Evolutionary conservation across 2,329 filamentous ascomycete genomes (phyloP), one percentile per base, ranked within the genome.

Genomic region (Epichloe sylvatica): DNA sequence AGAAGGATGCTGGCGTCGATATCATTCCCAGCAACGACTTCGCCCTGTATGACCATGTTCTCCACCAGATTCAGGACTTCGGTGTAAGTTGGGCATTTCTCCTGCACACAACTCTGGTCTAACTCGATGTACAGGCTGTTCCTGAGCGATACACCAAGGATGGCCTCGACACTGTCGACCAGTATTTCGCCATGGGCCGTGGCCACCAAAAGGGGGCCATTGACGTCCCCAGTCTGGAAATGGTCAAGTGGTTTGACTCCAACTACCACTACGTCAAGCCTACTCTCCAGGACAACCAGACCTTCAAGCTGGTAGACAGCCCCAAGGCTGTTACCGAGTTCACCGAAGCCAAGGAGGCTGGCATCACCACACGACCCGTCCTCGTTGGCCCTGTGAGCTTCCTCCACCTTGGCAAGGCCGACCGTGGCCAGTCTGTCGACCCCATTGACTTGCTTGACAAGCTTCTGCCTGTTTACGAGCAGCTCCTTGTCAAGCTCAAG

Each of bases 201-300:
- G 92, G 92, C 67, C 90, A 94, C 75, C 92, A 98, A 76, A 94
- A 88, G 82, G 81, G 83, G 66, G 81, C 86, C 70, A 78, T 97
- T 62, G 92, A 98, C 71, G 92, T 97, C 59, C 88, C 91, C 61
- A 80, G 78, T 65, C 76, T 95, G 72, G 92, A 98, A 80, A 98
- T 98, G 92, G 92, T 98, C 64, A 98, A 98, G 80, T 98, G 92
- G 92, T 98, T 98, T 69, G 92, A 98, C 80, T 95, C 89, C 59
- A 98, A 98, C 85, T 98, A 98, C 84, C 92, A 97, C 81, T 98
- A 98, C 72, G 92, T 97, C 75, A 97, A 97, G 83, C 92, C 92
- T 57, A 96, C 92, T 55, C 81, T 98, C 59, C 89, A 96, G 74
- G 84, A 96, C 75, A 85, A 86, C 79, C 92, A 98, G 81, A 83